Conservation (phyloP, 2,329 filamentous ascomycete genomes). For the Arachnopeziza araneosa region DNA sequence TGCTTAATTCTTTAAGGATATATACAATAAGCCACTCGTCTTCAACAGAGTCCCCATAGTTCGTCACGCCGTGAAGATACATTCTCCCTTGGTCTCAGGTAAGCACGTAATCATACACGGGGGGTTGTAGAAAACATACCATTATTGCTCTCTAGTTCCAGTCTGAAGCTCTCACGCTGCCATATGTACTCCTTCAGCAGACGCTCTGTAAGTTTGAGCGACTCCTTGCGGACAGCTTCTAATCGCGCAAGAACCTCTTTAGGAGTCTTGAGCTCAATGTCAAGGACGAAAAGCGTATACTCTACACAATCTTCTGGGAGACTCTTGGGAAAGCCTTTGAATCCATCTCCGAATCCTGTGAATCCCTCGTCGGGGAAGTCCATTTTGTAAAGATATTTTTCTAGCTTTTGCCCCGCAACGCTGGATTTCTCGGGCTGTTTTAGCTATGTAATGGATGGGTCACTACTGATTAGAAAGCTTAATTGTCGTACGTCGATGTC, state of each 20-base stretch:
- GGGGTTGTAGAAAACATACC: slow-evolving; percentile 39
- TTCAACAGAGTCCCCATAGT: slow-evolving; percentile 90
- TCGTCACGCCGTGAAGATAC: slow-evolving; percentile 71
- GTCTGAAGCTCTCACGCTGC: slow-evolving; percentile 80
- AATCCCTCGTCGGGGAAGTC: background rate
- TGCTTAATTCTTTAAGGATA: slow-evolving; percentile 75
- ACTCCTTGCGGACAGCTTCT: slow-evolving; percentile 66
- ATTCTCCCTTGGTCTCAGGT: slow-evolving; percentile 37
- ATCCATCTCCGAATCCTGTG: slow-evolving; percentile 54
- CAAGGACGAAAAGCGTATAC: slow-evolving; percentile 72
- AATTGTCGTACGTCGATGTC: background rate
- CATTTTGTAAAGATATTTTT: background rate
- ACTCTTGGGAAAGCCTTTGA: slow-evolving; percentile 51
- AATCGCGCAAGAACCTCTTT: slow-evolving; percentile 56
- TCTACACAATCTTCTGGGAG: slow-evolving; percentile 81
- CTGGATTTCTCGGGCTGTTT: background rate
- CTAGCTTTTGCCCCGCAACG: background rate
- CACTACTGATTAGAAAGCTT: too few relatives aligned
- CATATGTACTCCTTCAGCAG: slow-evolving; percentile 86
- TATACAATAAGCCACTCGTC: slow-evolving; percentile 98
- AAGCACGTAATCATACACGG: slow-evolving; percentile 1
- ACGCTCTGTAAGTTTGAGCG: slow-evolving; percentile 54
- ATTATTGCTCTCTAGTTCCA: slow-evolving; percentile 48
- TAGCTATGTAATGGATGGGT: too few relatives aligned
- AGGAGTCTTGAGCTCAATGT: slow-evolving; percentile 48